Percentiles rank a stretch among this genome's conserved stretches.
Conservation (phyloP, 345 rosid species). For the Eucalyptus pauciflora region DNA sequence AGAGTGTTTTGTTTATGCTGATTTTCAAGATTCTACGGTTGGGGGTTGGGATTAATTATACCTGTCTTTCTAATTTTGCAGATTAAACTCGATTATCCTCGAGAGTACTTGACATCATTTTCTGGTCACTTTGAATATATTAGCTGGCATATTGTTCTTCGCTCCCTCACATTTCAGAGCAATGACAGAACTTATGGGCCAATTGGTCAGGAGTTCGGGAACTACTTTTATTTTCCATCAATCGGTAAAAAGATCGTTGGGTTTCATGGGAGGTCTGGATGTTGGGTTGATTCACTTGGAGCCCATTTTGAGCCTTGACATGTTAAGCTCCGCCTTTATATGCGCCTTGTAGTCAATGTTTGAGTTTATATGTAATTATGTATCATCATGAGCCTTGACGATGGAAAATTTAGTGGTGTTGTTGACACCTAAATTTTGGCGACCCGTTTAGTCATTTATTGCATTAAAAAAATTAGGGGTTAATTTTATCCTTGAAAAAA, state of each 20-base stretch:
- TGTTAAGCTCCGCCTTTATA: neutral
- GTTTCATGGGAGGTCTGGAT: neutral
- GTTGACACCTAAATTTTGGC: too few relatives aligned
- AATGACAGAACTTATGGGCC: neutral
- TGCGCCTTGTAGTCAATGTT: too few relatives aligned
- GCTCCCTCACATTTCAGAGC: neutral
- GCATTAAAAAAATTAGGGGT: too few relatives aligned
- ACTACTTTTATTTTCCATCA: neutral
- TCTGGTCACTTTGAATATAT: neutral
- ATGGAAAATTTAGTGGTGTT: too few relatives aligned
- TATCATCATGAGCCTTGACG: too few relatives aligned
- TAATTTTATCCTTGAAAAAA: too few relatives aligned
- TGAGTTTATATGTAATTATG: too few relatives aligned
- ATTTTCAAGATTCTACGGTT: neutral
- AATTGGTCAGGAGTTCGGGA: neutral
- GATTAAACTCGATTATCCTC: neutral
- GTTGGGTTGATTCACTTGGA: neutral
- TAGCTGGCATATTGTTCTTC: neutral
- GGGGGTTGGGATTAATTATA: neutral
- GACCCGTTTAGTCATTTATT: too few relatives aligned
- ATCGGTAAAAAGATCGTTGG: neutral
- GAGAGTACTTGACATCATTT: neutral
- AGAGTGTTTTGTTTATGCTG: neutral
- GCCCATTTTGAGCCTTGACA: neutral
- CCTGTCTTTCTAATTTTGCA: neutral